Evolutionary conservation across 2,329 filamentous ascomycete genomes (phyloP), one percentile per base, ranked within the genome.

Genomic region (Raffaelea arxii): DNA sequence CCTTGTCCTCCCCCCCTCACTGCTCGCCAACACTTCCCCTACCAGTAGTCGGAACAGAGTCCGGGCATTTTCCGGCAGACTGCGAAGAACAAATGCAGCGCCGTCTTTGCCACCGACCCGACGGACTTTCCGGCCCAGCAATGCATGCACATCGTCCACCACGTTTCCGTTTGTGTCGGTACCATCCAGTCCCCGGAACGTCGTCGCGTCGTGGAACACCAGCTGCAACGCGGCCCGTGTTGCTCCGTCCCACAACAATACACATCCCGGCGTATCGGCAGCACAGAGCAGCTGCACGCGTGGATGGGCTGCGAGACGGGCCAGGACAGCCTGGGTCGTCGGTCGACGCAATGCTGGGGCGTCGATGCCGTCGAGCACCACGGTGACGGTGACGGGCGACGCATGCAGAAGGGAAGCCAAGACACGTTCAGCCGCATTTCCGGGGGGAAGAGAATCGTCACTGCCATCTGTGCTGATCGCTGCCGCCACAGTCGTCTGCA

Each of bases 181-280:
- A 11, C 74, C 70, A 14, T 46, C 44, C 55, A 86, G 87, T 1
- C 86, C 75, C 1, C 77, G 72, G 59, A 95, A 96, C 0, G 92
- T 97, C 1, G 92, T 97, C 57, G 84, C 84, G 66, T 98, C 90
- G 67, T 98, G 92, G 65, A 94, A 96, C 24, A 88, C 70, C 55
- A 96, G 90, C 61, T 86, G 85, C 65, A 90, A 87, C 24, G 85
- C 78, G 16, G 87, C 83, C 41, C 86, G 83, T n/a, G 90, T 73
- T 46, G 82, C 82, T 45, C 86, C 82, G 64, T 96, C 89, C 90
- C 91, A 98, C 43, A 97, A 74, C 1, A 96, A 67, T 1, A 87
- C 70, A 58, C 95, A 95, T 56, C 86, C 87, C 6, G 90, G 88
- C 9, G 87, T 89, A 65, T 97, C 91, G 47, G 84, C 84, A 2